phyloP scores from a whole-genome alignment of 129 eudicot species.

The Daucus carota region DH1_v3.0 NC_030389.2:31817001-31817500 shows the following conservation, averaged over 20 bases:
- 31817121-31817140: no score
- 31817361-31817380: conserved; percentile 3
- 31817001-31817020: no score
- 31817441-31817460: conserved; percentile 26
- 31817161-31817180: conserved; percentile 4
- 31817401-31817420: conserved; percentile 25
- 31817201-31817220: not conserved
- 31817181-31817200: not conserved
- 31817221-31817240: no score
- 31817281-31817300: conserved; percentile 22
- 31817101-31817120: not conserved
- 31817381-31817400: conserved; percentile 3
- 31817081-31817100: not conserved
- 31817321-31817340: not conserved
- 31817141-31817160: no score
- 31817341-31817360: conserved; percentile 17
- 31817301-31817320: conserved; percentile 14
- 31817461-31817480: conserved; percentile 24
- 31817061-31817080: not conserved
- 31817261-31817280: conserved; percentile 24
- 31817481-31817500: conserved; percentile 20
- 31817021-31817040: not conserved
- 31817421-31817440: conserved; percentile 19
- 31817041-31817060: not conserved
- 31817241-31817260: conserved; percentile 20